Evolutionary conservation across 768 basidiomycete species (phyloP).

Genomic region (Termitomyces eurrhizus): DNA sequence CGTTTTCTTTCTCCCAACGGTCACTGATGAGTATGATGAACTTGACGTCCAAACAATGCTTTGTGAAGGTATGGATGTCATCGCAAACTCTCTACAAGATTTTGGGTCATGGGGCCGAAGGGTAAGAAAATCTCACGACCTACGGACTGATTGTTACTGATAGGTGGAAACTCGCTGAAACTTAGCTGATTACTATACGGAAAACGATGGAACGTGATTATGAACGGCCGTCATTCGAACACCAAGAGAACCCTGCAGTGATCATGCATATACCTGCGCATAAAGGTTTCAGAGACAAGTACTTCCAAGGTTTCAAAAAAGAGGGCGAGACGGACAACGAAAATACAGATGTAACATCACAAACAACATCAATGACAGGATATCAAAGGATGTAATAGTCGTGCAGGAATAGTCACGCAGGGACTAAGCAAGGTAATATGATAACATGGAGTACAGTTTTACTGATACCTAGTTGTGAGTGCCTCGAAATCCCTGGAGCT

Average conservation of each 20-base stretch:
- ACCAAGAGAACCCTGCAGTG: constrained; percentile 12
- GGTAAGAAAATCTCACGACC: constrained; percentile 41
- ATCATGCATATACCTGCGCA: constrained; percentile 70
- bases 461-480: neutral
- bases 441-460: neutral
- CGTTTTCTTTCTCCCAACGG: constrained; percentile 94
- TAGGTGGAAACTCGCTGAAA: constrained; percentile 5
- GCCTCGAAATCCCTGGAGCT: constrained; percentile 16
- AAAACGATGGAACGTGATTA: constrained; percentile 50
- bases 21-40: constrained; percentile 87
- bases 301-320: constrained; percentile 77
- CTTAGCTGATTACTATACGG: constrained; percentile 85
- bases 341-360: neutral
- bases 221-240: constrained; percentile 54
- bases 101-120: constrained; percentile 95
- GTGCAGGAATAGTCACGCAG: neutral
- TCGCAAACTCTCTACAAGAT: constrained; percentile 86
- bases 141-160: neutral
- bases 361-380: neutral
- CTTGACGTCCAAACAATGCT: constrained; percentile 77
- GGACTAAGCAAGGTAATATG: neutral
- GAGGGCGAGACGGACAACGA: constrained; percentile 9
- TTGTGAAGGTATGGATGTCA: constrained; percentile 83
- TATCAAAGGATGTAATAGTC: neutral
- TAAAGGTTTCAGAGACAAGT: constrained; percentile 84